Evolutionary conservation across 352 stramenopile genomes (phyloP).

Genomic region (Pythium guiyangense): DNA sequence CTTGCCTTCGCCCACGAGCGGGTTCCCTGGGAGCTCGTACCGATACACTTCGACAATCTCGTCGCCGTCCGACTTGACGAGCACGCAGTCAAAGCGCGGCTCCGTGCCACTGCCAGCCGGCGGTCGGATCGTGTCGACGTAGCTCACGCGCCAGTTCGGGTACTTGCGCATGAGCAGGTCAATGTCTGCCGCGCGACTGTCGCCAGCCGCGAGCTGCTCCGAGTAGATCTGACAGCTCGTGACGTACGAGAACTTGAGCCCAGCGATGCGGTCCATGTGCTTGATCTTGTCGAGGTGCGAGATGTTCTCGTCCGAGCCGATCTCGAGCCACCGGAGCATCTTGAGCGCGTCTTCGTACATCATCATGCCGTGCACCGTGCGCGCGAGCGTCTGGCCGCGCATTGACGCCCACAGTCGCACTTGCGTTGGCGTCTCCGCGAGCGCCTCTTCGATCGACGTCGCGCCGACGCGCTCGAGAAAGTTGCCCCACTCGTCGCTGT

Average conservation of each 20-base stretch:
- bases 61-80: slow-evolving; percentile 80
- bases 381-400: slow-evolving; percentile 79
- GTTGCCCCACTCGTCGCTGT: slow-evolving; percentile 86
- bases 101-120: slow-evolving; percentile 58
- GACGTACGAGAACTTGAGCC: slow-evolving; percentile 87
- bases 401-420: slow-evolving; percentile 86
- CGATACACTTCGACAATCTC: slow-evolving; percentile 87
- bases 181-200: slow-evolving; percentile 92
- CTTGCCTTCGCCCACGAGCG: slow-evolving; percentile 81
- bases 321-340: slow-evolving; percentile 87
- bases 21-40: slow-evolving; percentile 80
- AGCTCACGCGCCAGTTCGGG: slow-evolving; percentile 91
- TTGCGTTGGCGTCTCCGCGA: slow-evolving; percentile 78
- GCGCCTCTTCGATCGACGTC: slow-evolving; percentile 68
- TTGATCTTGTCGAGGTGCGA: slow-evolving; percentile 88
- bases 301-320: slow-evolving; percentile 79
- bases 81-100: slow-evolving; percentile 75
- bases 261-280: slow-evolving; percentile 84
- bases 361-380: slow-evolving; percentile 89
- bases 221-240: slow-evolving; percentile 89
- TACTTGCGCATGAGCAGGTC: slow-evolving; percentile 96
- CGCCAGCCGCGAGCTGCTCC: slow-evolving; percentile 64
- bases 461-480: slow-evolving; percentile 81
- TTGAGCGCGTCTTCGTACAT: slow-evolving; percentile 89
- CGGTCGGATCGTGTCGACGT: slow-evolving; percentile 81